Conservation (phyloP, 768 basidiomycete genomes). For the Psilocybe tampanensis region DNA sequence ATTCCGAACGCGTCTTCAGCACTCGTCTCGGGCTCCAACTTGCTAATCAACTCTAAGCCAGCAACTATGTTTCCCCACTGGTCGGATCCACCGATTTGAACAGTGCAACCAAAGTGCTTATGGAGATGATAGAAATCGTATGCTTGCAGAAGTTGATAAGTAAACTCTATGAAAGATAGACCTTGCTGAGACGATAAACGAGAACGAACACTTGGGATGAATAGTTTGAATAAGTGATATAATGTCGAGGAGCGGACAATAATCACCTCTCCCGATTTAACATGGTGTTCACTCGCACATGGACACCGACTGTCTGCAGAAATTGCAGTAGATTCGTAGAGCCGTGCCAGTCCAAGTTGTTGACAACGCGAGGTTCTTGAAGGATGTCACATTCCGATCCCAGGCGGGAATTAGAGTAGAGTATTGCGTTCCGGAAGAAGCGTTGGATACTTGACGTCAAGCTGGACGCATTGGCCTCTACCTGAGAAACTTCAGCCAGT, state of each 20-base stretch:
- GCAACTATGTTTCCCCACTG: conserved; percentile 99
- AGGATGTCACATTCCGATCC: conserved; percentile 17
- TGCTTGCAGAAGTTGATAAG: conserved; percentile 96
- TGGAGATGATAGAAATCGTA: conserved; percentile 89
- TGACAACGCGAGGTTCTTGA: conserved; percentile 34
- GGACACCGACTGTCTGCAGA: conserved; percentile 76
- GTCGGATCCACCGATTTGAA: conserved; percentile 96
- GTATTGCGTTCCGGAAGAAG: conserved; percentile 71
- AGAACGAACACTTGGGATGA: conserved; percentile 66
- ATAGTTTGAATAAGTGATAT: not conserved
- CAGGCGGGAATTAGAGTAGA: conserved; percentile 53
- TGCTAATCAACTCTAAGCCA: conserved; percentile 88
- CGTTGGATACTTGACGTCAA: conserved; percentile 66
- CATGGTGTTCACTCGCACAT: conserved; percentile 88
- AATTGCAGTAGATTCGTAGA: conserved; percentile 80
- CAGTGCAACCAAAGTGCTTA: conserved; percentile 63
- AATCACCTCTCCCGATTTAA: conserved; percentile 84
- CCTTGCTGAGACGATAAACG: conserved; percentile 81
- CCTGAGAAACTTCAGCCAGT: conserved; percentile 57
- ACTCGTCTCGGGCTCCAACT: conserved; percentile 37
- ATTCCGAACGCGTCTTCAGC: conserved; percentile 65
- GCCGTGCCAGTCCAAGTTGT: conserved; percentile 76
- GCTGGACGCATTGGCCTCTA: conserved; percentile 64
- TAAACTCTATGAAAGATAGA: conserved; percentile 98
- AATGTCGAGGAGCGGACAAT: too few species aligned